These are phyloP conservation scores for Solanum neorickii DNA, from an alignment of 257 asterid genomes.

Conservation along the genomic window DNA sequence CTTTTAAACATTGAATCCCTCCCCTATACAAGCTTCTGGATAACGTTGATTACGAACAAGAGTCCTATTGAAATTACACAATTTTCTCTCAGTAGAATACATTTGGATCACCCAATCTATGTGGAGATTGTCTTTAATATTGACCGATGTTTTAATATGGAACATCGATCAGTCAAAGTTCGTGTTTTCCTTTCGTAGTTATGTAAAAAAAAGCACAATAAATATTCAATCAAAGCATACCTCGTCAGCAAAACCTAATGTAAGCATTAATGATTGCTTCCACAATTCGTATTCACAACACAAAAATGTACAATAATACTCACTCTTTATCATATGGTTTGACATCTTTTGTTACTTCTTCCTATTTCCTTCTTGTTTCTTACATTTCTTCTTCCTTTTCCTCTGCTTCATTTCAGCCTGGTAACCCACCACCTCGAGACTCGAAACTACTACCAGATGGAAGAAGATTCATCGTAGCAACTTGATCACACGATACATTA, in stretches of 20 bases:
- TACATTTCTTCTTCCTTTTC: constrained; percentile 7
- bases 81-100: too few species aligned
- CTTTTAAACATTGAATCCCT: too few species aligned
- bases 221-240: not conserved
- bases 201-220: not conserved
- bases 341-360: not conserved
- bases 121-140: too few species aligned
- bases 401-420: not conserved
- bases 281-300: not conserved
- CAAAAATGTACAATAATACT: not conserved
- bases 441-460: not conserved
- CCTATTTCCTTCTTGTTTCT: not conserved
- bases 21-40: too few species aligned
- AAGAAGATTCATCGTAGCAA: not conserved
- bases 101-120: too few species aligned
- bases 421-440: not conserved
- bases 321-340: not conserved
- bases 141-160: not conserved
- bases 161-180: not conserved
- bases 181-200: not conserved
- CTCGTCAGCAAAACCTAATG: not conserved
- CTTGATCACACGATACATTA: not conserved
- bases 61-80: too few species aligned
- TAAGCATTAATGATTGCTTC: not conserved
- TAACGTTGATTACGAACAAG: too few species aligned